phyloP scores from a whole-genome alignment of 2,329 filamentous ascomycete genomes.

The Laburnicola sp. region DNA sequence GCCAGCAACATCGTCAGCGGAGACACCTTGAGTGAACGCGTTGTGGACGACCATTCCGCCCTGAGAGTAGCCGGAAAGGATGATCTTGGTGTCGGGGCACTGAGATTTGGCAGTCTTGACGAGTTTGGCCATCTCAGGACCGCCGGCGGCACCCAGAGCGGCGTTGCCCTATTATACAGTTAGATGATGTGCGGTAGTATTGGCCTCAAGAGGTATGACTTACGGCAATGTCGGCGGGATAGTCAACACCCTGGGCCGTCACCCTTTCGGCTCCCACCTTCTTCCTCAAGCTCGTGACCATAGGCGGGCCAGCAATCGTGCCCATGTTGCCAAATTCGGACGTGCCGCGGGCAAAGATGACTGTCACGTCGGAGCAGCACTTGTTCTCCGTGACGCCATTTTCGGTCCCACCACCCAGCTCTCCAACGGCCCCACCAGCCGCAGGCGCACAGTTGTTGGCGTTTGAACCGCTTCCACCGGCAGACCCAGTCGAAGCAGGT shows the following conservation, averaged over 20 bases:
- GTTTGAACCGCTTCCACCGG: conserved; percentile 17
- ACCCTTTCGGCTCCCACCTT: conserved; percentile 33
- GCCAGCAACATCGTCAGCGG: conserved; percentile 27
- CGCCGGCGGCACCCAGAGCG: conserved; percentile 31
- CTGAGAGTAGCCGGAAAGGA: conserved; percentile 40
- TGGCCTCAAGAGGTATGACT: conserved; percentile 13
- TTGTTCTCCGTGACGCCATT: conserved; percentile 47
- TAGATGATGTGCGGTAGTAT: conserved; percentile 1
- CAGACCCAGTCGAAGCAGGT: conserved; percentile 8
- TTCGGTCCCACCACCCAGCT: conserved; percentile 30
- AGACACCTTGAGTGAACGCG: conserved; percentile 29
- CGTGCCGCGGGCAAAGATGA: conserved; percentile 51
- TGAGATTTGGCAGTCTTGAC: conserved; percentile 30
- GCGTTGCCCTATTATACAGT: conserved; percentile 29
- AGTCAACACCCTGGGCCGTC: conserved; percentile 39
- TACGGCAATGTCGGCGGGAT: conserved; percentile 33
- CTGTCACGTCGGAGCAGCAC: conserved; percentile 48
- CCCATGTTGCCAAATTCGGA: conserved; percentile 51
- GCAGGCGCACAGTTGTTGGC: conserved; percentile 30
- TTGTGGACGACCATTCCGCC: conserved; percentile 42
- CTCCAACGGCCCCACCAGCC: conserved; percentile 11
- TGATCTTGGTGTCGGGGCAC: conserved; percentile 37
- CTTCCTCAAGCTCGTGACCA: conserved; percentile 33
- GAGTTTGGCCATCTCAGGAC: conserved; percentile 29
- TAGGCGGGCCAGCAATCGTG: conserved; percentile 45